Base-by-base conservation (phyloP, 140 eudicot species). In the Anethum foeniculum region DNA sequence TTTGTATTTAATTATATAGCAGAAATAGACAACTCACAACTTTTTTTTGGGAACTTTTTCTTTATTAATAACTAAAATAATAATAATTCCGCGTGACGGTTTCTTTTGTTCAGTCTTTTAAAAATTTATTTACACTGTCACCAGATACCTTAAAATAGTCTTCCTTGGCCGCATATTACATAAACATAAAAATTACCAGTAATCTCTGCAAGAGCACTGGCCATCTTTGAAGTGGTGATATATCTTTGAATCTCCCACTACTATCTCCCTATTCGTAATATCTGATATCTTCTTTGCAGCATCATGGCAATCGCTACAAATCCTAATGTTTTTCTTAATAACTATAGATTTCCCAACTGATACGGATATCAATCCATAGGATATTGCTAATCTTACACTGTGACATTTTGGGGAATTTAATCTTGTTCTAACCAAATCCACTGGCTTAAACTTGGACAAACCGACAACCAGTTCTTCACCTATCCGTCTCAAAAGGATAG, bases 211-310 rank as follows among this genome's bases (percentile, higher is more conserved):
- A 1, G 93, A 91, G 77, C 98, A 93, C 18, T 71, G 58, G 12
- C 97, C 95, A 12, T 85, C 54, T 79, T 71, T 86, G 65, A 93
- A 91, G 84, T 87, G 97, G 80, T 93, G 98, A 88, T 83, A 89
- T 27, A 91, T 88, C 87, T 93, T 93, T 7, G 91, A 79, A 84
- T 93, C 98, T 73, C 96, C 98, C 18, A 93, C 91, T 27, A 89
- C 81, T 48, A 93, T 88, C 81, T 91, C 94, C 71, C 98, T 85
- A 10, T 77, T 80, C 47, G 88, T 84, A 23, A 79, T 47, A 77
- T 78, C 47, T 28, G 97, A 91, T 8, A 93, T 88, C 83, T 83
- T 88, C 80, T 90, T 93, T 39, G 78, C 86, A 34, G 86, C 97
- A 51, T 77, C 67, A 82, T 93, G 98, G 58, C 97, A 93, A 82